Conservation (phyloP, 805 yeast species). For the Kodamaea jinghongensis region DNA sequence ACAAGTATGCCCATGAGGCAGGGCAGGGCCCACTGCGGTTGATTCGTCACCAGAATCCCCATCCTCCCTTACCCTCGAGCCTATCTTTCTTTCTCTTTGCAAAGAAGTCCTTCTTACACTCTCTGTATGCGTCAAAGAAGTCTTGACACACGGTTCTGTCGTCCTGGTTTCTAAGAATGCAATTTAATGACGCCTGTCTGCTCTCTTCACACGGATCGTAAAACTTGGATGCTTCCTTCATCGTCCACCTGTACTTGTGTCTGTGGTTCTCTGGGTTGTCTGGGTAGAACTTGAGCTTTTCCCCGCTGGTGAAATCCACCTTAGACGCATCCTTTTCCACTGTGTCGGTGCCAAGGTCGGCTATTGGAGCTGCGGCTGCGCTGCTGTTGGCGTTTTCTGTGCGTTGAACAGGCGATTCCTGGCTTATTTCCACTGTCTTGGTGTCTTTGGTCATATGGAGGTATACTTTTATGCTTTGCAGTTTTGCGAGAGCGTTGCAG, state of each 20-base stretch:
- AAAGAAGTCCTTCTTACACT: slow-evolving; percentile 65
- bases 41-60: slow-evolving; percentile 41
- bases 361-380: background rate
- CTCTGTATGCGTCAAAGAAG: slow-evolving; percentile 89
- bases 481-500: background rate
- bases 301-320: slow-evolving; percentile 59
- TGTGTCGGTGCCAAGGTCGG: slow-evolving; percentile 18
- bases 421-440: no score
- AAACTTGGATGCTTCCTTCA: slow-evolving; percentile 77
- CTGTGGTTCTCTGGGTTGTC: slow-evolving; percentile 77
- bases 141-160: slow-evolving; percentile 62
- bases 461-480: background rate
- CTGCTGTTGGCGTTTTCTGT: background rate
- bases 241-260: slow-evolving; percentile 65
- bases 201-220: slow-evolving; percentile 94
- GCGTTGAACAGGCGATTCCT: no score
- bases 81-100: slow-evolving; percentile 36
- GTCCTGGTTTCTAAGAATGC: slow-evolving; percentile 76
- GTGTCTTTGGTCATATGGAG: no score
- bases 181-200: slow-evolving; percentile 79
- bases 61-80: slow-evolving; percentile 39
- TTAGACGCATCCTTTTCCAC: slow-evolving; percentile 35
- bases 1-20: no score
- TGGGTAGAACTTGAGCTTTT: slow-evolving; percentile 70
- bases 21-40: no score